Conservation (phyloP, 225 moss, liverwort and hornwort genomes). For the Pleurozium schreberi region DNA sequence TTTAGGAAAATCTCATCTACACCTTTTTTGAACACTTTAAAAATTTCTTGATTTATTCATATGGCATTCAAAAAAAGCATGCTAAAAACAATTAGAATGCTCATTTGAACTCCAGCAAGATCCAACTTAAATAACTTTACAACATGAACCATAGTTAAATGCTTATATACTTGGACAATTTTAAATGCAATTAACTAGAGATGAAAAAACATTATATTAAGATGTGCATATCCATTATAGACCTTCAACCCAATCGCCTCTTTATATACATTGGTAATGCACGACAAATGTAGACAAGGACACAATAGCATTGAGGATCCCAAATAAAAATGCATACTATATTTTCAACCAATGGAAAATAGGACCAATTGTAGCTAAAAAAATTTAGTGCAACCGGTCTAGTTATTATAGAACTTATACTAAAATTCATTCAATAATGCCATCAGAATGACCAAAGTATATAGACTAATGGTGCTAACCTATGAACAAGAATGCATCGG, state of each 20-base stretch:
- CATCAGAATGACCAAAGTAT: no score
- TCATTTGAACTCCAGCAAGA: not conserved
- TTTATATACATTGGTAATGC: accelerated
- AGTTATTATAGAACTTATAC: no score
- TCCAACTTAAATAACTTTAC: not conserved
- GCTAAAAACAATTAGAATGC: not conserved
- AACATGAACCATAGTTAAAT: not conserved
- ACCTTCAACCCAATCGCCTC: not conserved
- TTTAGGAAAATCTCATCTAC: not conserved
- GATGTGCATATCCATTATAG: accelerated
- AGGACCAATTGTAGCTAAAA: not conserved
- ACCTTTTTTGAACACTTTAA: not conserved
- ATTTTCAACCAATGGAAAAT: not conserved
- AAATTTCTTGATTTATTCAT: not conserved
- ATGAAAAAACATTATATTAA: not conserved
- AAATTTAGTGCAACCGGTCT: accelerated
- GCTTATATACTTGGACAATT: accelerated
- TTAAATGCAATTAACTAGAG: not conserved
- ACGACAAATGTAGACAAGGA: accelerated
- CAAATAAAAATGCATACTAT: accelerated
- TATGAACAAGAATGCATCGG: no score
- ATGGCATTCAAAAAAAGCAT: not conserved
- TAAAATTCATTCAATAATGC: no score
- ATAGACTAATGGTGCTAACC: no score
- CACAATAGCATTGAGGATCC: accelerated